Evolutionary conservation across 441 rosid genomes (phyloP).

Genomic region (Biscutella laevigata): DNA sequence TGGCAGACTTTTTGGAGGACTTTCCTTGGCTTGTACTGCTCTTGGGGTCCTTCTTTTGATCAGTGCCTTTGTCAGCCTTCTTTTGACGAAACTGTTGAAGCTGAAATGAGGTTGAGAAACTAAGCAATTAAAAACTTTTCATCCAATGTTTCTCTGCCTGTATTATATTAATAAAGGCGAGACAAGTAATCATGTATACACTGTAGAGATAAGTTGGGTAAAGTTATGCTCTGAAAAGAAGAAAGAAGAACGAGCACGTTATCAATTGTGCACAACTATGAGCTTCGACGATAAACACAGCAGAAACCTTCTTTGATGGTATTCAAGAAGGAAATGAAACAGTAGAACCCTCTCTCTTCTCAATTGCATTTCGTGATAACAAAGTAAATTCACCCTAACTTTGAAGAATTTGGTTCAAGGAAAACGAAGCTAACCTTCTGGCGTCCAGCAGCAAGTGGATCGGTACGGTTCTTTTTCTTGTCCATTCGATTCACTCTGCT

Average conservation of each 20-base stretch:
- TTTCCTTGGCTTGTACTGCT: conserved; percentile 70
- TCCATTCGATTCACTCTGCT: conserved; percentile 61
- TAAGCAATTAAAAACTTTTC: neutral
- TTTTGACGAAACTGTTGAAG: conserved; percentile 97
- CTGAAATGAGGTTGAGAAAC: conserved; percentile 36
- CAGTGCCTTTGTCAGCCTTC: conserved; percentile 65
- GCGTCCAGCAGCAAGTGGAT: conserved; percentile 92
- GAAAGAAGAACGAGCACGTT: neutral
- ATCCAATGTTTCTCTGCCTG: neutral
- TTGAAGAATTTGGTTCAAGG: neutral
- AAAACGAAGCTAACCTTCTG: conserved; percentile 52
- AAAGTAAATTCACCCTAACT: neutral
- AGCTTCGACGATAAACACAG: neutral
- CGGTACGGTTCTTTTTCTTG: conserved; percentile 82
- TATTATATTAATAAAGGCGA: neutral
- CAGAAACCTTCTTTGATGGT: neutral
- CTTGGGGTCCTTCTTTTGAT: conserved; percentile 55
- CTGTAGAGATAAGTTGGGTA: neutral
- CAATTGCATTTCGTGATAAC: neutral
- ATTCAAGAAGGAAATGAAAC: conserved; percentile 1
- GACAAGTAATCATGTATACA: conserved; percentile 8
- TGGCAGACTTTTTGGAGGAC: conserved; percentile 57
- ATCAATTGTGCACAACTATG: neutral
- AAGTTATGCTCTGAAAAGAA: neutral
- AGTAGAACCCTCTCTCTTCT: neutral